A percentile compares a stretch with the other conserved stretches of the same genome.
Evolutionary conservation across 768 basidiomycete genomes (phyloP).

Genomic region (Pleurotus pulmonarius): DNA sequence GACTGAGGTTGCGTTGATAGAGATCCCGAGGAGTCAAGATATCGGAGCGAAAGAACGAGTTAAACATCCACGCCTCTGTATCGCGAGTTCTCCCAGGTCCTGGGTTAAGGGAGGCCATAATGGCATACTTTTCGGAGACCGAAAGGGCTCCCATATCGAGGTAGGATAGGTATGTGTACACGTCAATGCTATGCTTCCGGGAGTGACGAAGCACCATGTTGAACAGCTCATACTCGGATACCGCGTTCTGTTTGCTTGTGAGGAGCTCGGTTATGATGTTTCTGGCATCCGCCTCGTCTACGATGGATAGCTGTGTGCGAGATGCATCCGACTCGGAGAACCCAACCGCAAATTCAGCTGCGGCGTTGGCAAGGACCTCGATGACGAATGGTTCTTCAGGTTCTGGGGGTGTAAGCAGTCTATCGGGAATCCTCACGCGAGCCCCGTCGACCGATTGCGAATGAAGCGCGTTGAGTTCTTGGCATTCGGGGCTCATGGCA

Average conservation of each 20-base stretch:
- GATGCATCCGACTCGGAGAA: constrained; percentile 31
- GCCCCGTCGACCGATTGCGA: constrained; percentile 70
- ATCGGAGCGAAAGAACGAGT: constrained; percentile 59
- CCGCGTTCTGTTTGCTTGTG: constrained; percentile 44
- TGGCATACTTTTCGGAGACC: constrained; percentile 47
- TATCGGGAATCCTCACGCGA: constrained; percentile 53
- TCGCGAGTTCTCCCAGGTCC: constrained; percentile 17
- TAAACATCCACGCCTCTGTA: constrained; percentile 54
- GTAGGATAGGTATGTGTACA: constrained; percentile 43
- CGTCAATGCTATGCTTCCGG: constrained; percentile 37
- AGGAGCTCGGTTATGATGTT: constrained; percentile 43
- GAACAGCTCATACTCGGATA: constrained; percentile 63
- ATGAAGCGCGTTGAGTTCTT: constrained; percentile 68
- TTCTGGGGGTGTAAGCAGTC: constrained; percentile 47
- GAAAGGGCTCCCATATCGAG: constrained; percentile 57
- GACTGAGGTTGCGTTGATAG: constrained; percentile 44
- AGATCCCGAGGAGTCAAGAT: constrained; percentile 51
- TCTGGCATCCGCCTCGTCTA: constrained; percentile 33
- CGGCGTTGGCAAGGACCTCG: constrained; percentile 45
- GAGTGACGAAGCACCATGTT: constrained; percentile 45
- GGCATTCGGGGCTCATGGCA: constrained; percentile 60
- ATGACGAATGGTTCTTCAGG: constrained; percentile 45
- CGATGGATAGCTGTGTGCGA: constrained; percentile 16
- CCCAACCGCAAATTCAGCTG: constrained; percentile 37
- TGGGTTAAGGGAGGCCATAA: constrained; percentile 38